phyloP scores from a whole-genome alignment of 2,329 filamentous ascomycete species.

The Trichoderma pleuroti region DNA sequence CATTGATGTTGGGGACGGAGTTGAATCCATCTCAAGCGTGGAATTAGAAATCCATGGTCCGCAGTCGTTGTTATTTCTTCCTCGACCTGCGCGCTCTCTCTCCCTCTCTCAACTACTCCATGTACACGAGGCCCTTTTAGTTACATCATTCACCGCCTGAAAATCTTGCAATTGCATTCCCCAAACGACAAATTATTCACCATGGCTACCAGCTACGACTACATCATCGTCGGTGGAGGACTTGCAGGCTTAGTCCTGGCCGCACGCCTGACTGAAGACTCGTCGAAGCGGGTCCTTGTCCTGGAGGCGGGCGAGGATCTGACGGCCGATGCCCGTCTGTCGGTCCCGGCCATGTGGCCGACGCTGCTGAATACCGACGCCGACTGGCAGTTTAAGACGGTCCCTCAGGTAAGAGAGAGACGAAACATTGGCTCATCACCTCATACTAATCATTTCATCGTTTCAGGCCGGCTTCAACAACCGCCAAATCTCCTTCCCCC shows the following conservation, averaged over 20 bases:
- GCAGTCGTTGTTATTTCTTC: background rate
- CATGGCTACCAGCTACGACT: conserved; percentile 5
- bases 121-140: background rate
- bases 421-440: background rate
- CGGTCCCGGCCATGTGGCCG: conserved; percentile 27
- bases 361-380: conserved; percentile 26
- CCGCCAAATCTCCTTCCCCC: conserved; percentile 23
- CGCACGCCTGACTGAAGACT: conserved; percentile 28
- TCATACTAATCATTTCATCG: background rate
- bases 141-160: background rate
- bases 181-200: background rate
- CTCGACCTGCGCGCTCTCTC: background rate
- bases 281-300: conserved; percentile 24
- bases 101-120: background rate
- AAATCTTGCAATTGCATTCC: background rate
- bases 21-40: background rate
- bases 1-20: background rate
- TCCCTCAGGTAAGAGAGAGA: conserved; percentile 24
- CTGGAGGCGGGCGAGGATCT: conserved; percentile 31
- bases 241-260: conserved; percentile 31
- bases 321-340: conserved; percentile 26
- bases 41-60: background rate
- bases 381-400: conserved; percentile 28
- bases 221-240: conserved; percentile 31
- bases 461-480: conserved; percentile 19